Evolutionary conservation across 148 eudicot species (phyloP), one percentile per base, ranked within the genome.

Genomic region (Fallopia convolvulus): DNA sequence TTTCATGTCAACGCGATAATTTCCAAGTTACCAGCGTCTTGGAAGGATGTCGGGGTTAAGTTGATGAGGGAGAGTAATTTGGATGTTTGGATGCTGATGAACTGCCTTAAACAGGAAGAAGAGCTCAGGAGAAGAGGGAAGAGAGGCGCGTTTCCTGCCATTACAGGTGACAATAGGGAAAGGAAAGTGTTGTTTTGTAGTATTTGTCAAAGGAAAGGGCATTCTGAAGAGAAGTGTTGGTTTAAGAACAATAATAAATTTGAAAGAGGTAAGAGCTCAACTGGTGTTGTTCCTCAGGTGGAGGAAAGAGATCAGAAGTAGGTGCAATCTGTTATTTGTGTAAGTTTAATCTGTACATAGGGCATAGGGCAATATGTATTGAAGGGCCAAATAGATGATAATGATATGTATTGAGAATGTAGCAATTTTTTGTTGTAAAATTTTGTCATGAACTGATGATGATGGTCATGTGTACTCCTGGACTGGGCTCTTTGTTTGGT

Each of bases 21-120:
- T 68, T 90, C 97, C 30, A 93, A 91, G 87, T 90, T 91, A 70
- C 97, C 94, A 0, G 87, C 87, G 32, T 91, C 98, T 1, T 93
- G 98, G 97, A 93, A 87, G 78, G 90, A 84, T n/a, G 79, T 30
- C 48, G 79, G 87, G 8, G 70, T 74, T 52, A 80, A 81, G 79
- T 39, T 91, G 86, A 85, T 91, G 97, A 87, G 60, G 42, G 91
- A 88, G 76, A 89, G 90, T 39, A 76, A 78, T 79, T 61, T 89
- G 49, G 85, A 93, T 11, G 83, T 90, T 2, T 81, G 87, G 83
- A 84, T 85, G 91, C 85, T 93, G 80, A 89, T 93, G 93, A 80
- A 88, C 79, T 80, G 77, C 48, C 77, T 93, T 20, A 84, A 84
- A 76, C 81, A 78, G 17, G 94, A 86, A 75, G 98, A 90, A 82